These are phyloP conservation scores for Cyclostephanos tholiformis DNA, from an alignment of 108 stramenopile genomes.

Conservation along the genomic window DNA sequence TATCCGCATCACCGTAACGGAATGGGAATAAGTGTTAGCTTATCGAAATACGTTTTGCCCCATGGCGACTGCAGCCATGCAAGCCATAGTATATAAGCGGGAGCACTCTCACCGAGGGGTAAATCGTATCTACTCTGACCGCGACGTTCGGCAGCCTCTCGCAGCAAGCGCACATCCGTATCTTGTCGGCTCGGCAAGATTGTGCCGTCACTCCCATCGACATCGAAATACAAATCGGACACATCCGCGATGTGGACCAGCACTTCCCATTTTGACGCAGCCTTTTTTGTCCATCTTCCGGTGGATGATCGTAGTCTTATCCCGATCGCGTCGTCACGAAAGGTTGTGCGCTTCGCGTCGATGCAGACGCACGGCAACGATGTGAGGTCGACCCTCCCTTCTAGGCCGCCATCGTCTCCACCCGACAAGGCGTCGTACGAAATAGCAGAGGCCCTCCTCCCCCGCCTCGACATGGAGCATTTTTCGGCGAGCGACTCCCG, in stretches of 20 bases:
- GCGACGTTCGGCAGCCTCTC: conserved; percentile 67
- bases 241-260: conserved; percentile 84
- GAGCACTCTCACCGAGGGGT: conserved; percentile 50
- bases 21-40: neutral
- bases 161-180: conserved; percentile 26
- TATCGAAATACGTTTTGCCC: too few species aligned
- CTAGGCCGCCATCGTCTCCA: conserved; percentile 10
- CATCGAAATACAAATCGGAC: conserved; percentile 71
- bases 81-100: neutral
- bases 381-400: conserved; percentile 67
- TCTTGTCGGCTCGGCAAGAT: conserved; percentile 6
- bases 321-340: conserved; percentile 89
- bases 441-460: neutral
- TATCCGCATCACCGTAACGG: neutral
- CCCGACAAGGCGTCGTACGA: neutral
- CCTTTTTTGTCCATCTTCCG: conserved; percentile 57
- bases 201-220: conserved; percentile 6
- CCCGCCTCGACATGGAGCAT: conserved; percentile 8
- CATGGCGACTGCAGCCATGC: too few species aligned
- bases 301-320: conserved; percentile 69
- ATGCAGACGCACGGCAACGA: conserved; percentile 74
- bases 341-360: conserved; percentile 72
- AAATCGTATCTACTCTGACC: conserved; percentile 83
- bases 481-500: conserved; percentile 25
- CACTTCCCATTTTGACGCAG: conserved; percentile 81